These are phyloP conservation scores for Hamamelis virginiana DNA, from an alignment of 164 flowering plant genomes.

Conservation along the genomic window DNA sequence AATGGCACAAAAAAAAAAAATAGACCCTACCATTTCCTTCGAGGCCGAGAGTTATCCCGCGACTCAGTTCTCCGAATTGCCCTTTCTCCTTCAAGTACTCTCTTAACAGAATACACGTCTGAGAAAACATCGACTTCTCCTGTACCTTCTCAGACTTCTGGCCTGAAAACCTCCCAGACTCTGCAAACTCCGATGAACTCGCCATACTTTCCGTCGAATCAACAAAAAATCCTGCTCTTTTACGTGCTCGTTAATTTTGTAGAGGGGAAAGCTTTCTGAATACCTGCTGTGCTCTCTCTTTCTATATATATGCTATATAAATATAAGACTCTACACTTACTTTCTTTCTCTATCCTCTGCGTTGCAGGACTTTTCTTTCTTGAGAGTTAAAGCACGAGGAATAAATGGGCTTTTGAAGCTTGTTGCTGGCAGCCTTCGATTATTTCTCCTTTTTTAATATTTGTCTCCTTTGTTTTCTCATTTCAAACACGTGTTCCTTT, in stretches of 20 bases:
- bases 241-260: too few relatives aligned
- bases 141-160: slow-evolving; percentile 15
- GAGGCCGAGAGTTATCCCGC: slow-evolving; percentile 31
- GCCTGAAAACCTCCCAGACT: slow-evolving; percentile 26
- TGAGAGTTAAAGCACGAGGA: slow-evolving; percentile 30
- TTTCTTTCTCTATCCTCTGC: neutral
- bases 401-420: slow-evolving; percentile 23
- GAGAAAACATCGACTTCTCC: slow-evolving; percentile 54
- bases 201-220: slow-evolving; percentile 29
- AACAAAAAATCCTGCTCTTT: too few relatives aligned
- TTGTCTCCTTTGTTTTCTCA: neutral
- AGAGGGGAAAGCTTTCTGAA: too few relatives aligned
- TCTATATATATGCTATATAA: too few relatives aligned
- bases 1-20: neutral
- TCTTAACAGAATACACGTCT: slow-evolving; percentile 60
- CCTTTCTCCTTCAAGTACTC: slow-evolving; percentile 73
- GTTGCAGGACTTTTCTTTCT: neutral
- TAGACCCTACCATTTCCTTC: slow-evolving; percentile 20
- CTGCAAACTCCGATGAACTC: slow-evolving; percentile 28
- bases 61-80: slow-evolving; percentile 49
- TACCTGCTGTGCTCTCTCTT: too few relatives aligned
- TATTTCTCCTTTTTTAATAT: neutral
- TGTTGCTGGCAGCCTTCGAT: slow-evolving; percentile 14
- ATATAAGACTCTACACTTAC: neutral
- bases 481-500: slow-evolving; percentile 41